These are phyloP conservation scores for Porodaedalea pini DNA, from an alignment of 1,284 basidiomycete species.

Conservation along the genomic window DNA sequence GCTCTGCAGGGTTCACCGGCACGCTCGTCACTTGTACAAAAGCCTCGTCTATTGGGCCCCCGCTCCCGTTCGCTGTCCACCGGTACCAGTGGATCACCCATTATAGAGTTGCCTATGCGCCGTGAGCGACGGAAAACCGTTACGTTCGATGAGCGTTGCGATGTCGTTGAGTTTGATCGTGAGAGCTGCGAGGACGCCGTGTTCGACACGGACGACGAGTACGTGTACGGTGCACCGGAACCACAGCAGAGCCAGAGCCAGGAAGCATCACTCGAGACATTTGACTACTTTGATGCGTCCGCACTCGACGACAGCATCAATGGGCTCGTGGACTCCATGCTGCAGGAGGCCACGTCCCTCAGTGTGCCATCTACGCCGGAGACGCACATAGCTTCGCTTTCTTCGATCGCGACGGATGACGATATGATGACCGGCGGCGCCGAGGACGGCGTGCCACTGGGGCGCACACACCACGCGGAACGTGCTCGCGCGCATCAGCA, in stretches of 20 bases:
- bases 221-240: constrained; percentile 38
- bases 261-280: constrained; percentile 3
- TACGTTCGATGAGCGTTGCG: constrained; percentile 81
- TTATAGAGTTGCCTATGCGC: constrained; percentile 32
- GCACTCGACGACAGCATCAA: constrained; percentile 52
- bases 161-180: constrained; percentile 83
- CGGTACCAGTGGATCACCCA: constrained; percentile 19
- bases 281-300: constrained; percentile 1
- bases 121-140: constrained; percentile 74
- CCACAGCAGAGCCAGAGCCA: constrained; percentile 10
- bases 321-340: constrained; percentile 60
- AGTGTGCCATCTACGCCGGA: constrained; percentile 20
- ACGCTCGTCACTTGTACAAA: constrained; percentile 77
- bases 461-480: constrained; percentile 58
- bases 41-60: constrained; percentile 66
- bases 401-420: constrained; percentile 31
- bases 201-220: constrained; percentile 45
- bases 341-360: constrained; percentile 32
- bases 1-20: constrained; percentile 25
- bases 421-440: constrained; percentile 52
- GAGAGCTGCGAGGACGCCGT: constrained; percentile 46
- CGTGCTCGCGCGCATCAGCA: constrained; percentile 20
- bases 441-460: constrained; percentile 65
- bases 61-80: constrained; percentile 30
- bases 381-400: constrained; percentile 23